Evolutionary conservation across 139 green algal species (phyloP).

Genomic region (Raphidocelis subcapitata): DNA sequence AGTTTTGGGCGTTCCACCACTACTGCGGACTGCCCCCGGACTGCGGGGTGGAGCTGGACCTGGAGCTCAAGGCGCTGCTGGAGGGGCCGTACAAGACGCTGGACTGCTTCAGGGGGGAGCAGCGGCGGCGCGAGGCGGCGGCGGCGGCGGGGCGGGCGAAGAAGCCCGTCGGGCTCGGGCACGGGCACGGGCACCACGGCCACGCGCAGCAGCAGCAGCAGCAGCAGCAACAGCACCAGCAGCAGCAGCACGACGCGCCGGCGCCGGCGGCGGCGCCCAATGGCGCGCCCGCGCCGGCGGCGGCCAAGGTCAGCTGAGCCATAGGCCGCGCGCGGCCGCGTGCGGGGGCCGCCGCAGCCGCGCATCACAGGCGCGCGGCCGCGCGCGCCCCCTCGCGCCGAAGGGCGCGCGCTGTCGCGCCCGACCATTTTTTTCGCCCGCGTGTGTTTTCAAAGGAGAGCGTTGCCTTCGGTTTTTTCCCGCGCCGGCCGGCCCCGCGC

Average conservation of each 20-base stretch:
- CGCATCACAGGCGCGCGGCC: no score
- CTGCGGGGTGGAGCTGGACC: conserved; percentile 47
- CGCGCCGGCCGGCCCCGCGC: no score
- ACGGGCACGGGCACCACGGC: background rate
- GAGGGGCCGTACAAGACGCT: conserved; percentile 65
- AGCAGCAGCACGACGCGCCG: background rate
- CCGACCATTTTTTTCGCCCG: no score
- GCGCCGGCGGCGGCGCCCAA: no score
- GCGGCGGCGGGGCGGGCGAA: conserved; percentile 1
- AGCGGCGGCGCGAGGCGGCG: conserved; percentile 10
- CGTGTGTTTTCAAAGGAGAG: no score
- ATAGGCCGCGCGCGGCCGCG: no score
- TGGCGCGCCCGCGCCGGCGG: no score
- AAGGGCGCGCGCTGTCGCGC: no score
- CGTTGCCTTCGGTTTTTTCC: no score
- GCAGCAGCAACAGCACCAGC: conserved; percentile 6
- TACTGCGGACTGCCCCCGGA: conserved; percentile 80
- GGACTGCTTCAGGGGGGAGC: conserved; percentile 71
- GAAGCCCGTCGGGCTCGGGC: conserved; percentile 9
- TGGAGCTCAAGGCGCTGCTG: conserved; percentile 72
- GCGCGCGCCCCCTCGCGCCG: no score
- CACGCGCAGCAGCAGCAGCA: conserved; percentile 9
- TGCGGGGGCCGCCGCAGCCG: no score
- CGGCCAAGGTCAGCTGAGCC: no score
- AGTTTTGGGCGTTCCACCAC: conserved; percentile 95